Conservation (phyloP, 1,284 basidiomycete species). For the Sanghuangporus sanghuang region DNA sequence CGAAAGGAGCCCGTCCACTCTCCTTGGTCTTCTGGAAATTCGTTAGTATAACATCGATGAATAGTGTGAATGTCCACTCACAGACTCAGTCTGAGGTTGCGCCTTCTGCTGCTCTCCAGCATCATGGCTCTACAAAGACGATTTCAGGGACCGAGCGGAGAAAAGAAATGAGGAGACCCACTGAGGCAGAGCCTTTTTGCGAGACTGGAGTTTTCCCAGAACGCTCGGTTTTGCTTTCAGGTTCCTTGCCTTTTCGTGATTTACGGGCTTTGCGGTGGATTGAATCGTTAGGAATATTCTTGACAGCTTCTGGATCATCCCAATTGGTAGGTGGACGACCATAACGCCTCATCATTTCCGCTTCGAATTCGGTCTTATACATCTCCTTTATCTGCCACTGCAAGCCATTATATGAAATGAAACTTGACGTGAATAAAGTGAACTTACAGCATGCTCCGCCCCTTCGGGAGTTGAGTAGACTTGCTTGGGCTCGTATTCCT, state of each 20-base stretch:
- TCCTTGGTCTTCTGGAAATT: not conserved
- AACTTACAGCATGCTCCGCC: not conserved
- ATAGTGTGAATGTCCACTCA: not conserved
- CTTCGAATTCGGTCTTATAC: not conserved
- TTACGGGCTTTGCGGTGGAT: not conserved
- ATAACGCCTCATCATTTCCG: not conserved
- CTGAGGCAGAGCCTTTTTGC: no score
- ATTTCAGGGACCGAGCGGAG: no score
- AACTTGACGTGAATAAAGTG: not conserved
- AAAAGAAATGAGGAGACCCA: no score
- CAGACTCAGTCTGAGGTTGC: not conserved
- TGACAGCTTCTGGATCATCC: not conserved
- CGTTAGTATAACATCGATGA: not conserved
- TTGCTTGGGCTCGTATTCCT: not conserved
- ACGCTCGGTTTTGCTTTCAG: not conserved
- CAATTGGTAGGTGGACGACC: not conserved
- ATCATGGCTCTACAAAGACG: no score
- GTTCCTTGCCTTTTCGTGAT: not conserved
- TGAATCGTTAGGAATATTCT: not conserved
- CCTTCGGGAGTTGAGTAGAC: not conserved
- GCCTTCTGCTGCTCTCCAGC: no score
- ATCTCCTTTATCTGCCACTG: not conserved
- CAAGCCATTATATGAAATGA: not conserved
- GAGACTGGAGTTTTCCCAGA: no score
- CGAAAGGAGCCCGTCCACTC: no score